A percentile compares a stretch with the other conserved stretches of the same genome.
Evolutionary conservation across 495 filamentous ascomycete species (phyloP).

Genomic region (Penicillium diatomitis): DNA sequence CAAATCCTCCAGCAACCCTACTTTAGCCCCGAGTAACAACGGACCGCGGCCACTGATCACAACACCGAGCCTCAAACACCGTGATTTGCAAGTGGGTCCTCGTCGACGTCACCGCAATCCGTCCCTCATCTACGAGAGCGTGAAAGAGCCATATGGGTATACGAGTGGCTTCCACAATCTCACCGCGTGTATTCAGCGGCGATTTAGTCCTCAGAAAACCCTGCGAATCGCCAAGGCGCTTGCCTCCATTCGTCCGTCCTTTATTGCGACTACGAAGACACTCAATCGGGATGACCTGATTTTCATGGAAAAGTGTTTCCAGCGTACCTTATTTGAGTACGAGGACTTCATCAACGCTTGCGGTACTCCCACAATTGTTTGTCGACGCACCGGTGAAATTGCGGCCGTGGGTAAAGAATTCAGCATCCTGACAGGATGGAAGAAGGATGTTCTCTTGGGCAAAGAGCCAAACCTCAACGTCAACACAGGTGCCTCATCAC

Average conservation of each 20-base stretch:
- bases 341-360: conserved; percentile 82
- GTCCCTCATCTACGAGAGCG: conserved; percentile 75
- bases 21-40: conserved; percentile 26
- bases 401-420: conserved; percentile 93
- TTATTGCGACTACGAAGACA: conserved; percentile 78
- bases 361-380: conserved; percentile 85
- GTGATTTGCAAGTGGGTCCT: conserved; percentile 39
- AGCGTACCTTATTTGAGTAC: conserved; percentile 84
- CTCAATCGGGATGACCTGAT: conserved; percentile 80
- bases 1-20: conserved; percentile 23
- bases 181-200: conserved; percentile 67
- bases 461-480: conserved; percentile 83
- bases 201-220: conserved; percentile 60
- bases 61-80: conserved; percentile 36
- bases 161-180: conserved; percentile 83
- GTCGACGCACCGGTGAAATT: conserved; percentile 84
- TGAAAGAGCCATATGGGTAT: conserved; percentile 85
- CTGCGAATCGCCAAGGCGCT: conserved; percentile 78
- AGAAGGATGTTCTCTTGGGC: conserved; percentile 79
- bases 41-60: conserved; percentile 32
- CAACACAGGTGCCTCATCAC: conserved; percentile 50
- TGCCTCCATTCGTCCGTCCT: conserved; percentile 80
- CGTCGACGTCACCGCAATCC: conserved; percentile 59
- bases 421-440: conserved; percentile 87
- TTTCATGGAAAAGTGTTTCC: conserved; percentile 96